These are phyloP conservation scores for Athelia psychrophila DNA, from an alignment of 1,284 basidiomycete genomes.

Conservation along the genomic window DNA sequence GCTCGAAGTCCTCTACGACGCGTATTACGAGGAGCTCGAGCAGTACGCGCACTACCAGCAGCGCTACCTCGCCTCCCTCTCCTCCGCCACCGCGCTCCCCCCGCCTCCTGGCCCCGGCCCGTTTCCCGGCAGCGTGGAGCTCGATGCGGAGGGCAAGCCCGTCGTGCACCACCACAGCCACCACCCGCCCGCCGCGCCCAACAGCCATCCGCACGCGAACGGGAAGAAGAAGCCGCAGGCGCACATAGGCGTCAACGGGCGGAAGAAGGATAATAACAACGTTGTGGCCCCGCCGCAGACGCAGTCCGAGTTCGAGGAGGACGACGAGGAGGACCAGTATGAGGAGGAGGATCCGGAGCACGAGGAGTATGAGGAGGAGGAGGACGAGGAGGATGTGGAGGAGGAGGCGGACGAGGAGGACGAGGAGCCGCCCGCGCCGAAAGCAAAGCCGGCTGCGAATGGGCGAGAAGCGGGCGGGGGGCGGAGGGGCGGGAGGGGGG, in stretches of 20 bases:
- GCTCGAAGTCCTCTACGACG: conserved; percentile 98
- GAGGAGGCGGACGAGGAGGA: conserved; percentile 20
- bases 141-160: conserved; percentile 88
- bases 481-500: conserved; percentile 30
- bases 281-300: too few species aligned
- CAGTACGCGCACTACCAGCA: conserved; percentile 97
- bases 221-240: conserved; percentile 43
- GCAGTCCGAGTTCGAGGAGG: conserved; percentile 67
- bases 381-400: conserved; percentile 21
- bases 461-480: conserved; percentile 36
- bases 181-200: conserved; percentile 37
- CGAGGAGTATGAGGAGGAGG: conserved; percentile 35
- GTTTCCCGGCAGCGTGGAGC: conserved; percentile 95
- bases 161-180: conserved; percentile 57
- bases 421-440: conserved; percentile 27
- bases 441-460: conserved; percentile 35
- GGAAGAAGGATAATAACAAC: conserved; percentile 53
- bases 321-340: conserved; percentile 61
- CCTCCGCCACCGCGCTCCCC: conserved; percentile 80
- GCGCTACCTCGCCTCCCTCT: conserved; percentile 77
- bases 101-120: conserved; percentile 96
- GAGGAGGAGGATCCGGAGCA: conserved; percentile 65
- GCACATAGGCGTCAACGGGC: conserved; percentile 65
- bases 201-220: conserved; percentile 16
- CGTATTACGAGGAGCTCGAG: conserved; percentile 99